A percentile compares a stretch with the other conserved stretches of the same genome.
Evolutionary conservation across 2,329 filamentous ascomycete genomes (phyloP).

Genomic region (Aspergillus hiratsukae): DNA sequence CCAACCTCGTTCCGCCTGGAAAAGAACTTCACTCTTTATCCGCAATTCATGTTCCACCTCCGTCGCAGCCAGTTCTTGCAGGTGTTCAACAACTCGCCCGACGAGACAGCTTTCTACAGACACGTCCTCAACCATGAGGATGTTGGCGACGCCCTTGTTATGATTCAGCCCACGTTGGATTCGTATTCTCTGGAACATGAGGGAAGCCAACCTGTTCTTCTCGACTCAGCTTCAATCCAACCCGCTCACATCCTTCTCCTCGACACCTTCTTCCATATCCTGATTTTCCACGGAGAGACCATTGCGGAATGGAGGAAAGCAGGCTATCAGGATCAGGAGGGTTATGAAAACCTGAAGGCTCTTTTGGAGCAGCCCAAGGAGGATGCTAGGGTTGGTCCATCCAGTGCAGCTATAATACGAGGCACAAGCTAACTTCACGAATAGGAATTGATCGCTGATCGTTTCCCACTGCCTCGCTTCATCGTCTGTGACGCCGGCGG

Average conservation of each 20-base stretch:
- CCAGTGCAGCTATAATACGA: background rate
- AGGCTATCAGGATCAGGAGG: slow-evolving; percentile 95
- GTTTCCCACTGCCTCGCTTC: slow-evolving; percentile 96
- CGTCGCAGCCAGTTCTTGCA: slow-evolving; percentile 95
- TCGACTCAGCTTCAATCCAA: slow-evolving; percentile 95
- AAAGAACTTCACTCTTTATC: slow-evolving; percentile 98
- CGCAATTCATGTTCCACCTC: slow-evolving; percentile 99
- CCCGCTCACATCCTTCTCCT: slow-evolving; percentile 88
- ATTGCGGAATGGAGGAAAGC: slow-evolving; percentile 98
- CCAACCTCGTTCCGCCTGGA: slow-evolving; percentile 94
- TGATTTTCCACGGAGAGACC: slow-evolving; percentile 98
- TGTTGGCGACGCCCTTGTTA: slow-evolving; percentile 91
- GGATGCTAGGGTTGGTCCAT: slow-evolving; percentile 73
- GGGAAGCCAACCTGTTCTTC: slow-evolving; percentile 82
- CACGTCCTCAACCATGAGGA: slow-evolving; percentile 97
- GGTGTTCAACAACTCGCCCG: slow-evolving; percentile 98
- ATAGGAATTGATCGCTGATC: slow-evolving; percentile 91
- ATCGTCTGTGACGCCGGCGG: slow-evolving; percentile 98
- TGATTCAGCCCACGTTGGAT: slow-evolving; percentile 97
- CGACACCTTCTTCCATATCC: slow-evolving; percentile 98
- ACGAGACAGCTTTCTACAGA: slow-evolving; percentile 98
- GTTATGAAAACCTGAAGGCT: slow-evolving; percentile 90
- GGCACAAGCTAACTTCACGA: slow-evolving; percentile 3
- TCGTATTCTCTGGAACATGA: slow-evolving; percentile 97
- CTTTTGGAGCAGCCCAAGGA: slow-evolving; percentile 92